phyloP scores from a whole-genome alignment of 176 grass and related monocot genomes.

The Saccharum officinarum region DNA sequence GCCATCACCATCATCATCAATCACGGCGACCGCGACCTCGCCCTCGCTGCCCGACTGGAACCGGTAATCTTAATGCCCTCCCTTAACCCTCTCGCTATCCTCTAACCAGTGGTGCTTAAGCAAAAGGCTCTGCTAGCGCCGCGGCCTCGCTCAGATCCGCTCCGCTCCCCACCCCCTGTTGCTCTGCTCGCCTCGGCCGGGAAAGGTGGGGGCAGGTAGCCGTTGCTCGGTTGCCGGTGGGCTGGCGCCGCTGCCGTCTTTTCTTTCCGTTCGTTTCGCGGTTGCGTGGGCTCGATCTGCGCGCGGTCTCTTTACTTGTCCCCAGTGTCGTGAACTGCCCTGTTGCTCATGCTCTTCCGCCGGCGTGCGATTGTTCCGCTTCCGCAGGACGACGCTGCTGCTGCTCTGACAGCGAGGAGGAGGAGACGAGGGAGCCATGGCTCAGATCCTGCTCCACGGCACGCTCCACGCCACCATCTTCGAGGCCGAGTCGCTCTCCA shows the following conservation, averaged over 20 bases:
- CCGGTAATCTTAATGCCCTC: not conserved
- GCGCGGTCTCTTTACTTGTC: not conserved
- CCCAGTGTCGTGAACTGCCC: no score
- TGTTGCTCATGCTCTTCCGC: no score
- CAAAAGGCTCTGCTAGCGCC: not conserved
- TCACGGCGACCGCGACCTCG: not conserved
- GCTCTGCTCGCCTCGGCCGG: not conserved
- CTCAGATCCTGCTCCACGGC: constrained; percentile 74
- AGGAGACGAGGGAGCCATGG: constrained; percentile 42
- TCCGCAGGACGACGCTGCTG: not conserved
- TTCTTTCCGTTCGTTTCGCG: not conserved
- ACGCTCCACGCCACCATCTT: constrained; percentile 73
- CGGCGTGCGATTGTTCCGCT: not conserved
- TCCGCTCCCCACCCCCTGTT: not conserved
- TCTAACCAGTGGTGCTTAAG: not conserved
- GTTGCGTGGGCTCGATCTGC: not conserved
- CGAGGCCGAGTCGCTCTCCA: constrained; percentile 49
- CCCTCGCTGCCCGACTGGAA: not conserved
- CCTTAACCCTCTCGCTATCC: not conserved
- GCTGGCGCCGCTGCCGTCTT: not conserved
- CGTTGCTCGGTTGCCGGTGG: not conserved
- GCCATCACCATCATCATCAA: not conserved
- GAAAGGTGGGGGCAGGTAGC: not conserved
- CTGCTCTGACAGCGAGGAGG: not conserved
- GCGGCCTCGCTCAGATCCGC: constrained; percentile 21